Evolutionary conservation across 352 stramenopile species (phyloP).

Genomic region (Plasmopara muralis): DNA sequence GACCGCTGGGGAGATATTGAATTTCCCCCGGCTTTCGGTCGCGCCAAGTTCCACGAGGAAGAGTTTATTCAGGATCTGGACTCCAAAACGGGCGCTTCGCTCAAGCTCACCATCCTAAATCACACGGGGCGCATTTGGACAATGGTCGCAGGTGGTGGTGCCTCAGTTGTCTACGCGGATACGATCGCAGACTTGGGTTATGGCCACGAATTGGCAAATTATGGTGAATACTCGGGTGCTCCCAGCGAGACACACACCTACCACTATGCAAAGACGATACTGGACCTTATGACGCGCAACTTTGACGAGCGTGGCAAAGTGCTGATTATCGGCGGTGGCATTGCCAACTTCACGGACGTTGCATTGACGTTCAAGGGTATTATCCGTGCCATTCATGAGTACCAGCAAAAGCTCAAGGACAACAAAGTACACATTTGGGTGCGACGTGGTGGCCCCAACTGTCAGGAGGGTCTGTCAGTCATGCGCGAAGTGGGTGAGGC

Average conservation of each 20-base stretch:
- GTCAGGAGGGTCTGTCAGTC: slow-evolving; percentile 91
- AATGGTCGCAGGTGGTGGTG: slow-evolving; percentile 94
- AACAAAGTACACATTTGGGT: slow-evolving; percentile 93
- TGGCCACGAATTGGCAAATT: slow-evolving; percentile 93
- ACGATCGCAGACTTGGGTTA: slow-evolving; percentile 95
- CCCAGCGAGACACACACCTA: slow-evolving; percentile 95
- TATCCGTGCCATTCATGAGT: slow-evolving; percentile 91
- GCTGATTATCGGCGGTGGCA: slow-evolving; percentile 95
- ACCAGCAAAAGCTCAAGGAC: slow-evolving; percentile 87
- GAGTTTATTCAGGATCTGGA: slow-evolving; percentile 93
- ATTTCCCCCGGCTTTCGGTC: slow-evolving; percentile 94
- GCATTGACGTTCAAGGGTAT: slow-evolving; percentile 96
- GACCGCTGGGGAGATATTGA: slow-evolving; percentile 91
- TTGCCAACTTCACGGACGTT: slow-evolving; percentile 98
- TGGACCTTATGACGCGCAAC: slow-evolving; percentile 93
- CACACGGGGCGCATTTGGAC: slow-evolving; percentile 94
- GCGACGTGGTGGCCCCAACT: slow-evolving; percentile 94
- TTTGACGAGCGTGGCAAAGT: slow-evolving; percentile 90
- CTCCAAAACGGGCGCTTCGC: slow-evolving; percentile 91
- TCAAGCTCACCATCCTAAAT: slow-evolving; percentile 97
- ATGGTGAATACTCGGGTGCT: slow-evolving; percentile 96
- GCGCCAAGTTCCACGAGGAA: slow-evolving; percentile 94
- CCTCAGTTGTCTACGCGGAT: slow-evolving; percentile 95
- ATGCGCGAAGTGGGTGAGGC: slow-evolving; percentile 88
- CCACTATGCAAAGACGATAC: slow-evolving; percentile 95